A percentile compares a stretch with the other conserved stretches of the same genome.
phyloP scores from a whole-genome alignment of 73 alveolate species.

The Tetrahymena malaccensis region DNA sequence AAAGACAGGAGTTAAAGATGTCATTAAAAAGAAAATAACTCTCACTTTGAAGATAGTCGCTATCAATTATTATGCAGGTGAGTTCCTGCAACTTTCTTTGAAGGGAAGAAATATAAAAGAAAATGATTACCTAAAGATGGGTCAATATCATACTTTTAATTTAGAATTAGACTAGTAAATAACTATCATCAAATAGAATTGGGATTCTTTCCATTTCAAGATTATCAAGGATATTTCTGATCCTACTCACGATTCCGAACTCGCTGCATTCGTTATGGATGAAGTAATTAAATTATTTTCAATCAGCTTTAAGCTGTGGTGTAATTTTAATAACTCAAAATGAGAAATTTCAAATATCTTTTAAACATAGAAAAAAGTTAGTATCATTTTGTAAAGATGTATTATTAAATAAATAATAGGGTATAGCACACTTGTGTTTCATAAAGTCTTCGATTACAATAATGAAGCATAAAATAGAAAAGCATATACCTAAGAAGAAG shows the following conservation, averaged over 20 bases:
- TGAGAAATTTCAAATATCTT: neutral
- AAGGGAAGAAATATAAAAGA: slow-evolving; percentile 27
- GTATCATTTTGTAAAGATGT: neutral
- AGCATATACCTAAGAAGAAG: slow-evolving; percentile 3
- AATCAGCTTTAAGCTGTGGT: neutral
- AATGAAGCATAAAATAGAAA: slow-evolving; percentile 19
- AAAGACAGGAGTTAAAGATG: slow-evolving; percentile 12
- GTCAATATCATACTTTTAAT: slow-evolving; percentile 15
- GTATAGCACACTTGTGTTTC: slow-evolving; percentile 27
- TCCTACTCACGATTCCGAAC: neutral
- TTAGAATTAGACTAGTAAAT: slow-evolving; percentile 17
- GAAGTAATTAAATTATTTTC: neutral
- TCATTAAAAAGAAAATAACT: slow-evolving; percentile 5
- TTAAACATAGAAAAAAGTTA: neutral
- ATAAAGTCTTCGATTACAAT: slow-evolving; percentile 15
- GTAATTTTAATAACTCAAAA: neutral
- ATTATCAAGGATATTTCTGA: slow-evolving; percentile 4
- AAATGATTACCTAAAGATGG: slow-evolving; percentile 18
- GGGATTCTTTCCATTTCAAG: slow-evolving; percentile 31
- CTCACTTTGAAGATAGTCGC: slow-evolving; percentile 17
- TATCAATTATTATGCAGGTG: slow-evolving; percentile 25
- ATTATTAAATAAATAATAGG: neutral
- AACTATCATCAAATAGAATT: slow-evolving; percentile 1
- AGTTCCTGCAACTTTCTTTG: slow-evolving; percentile 4
- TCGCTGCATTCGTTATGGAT: slow-evolving; percentile 30